Conservation (phyloP, 768 basidiomycete species). For the Peribolospora kevripleyi region DNA sequence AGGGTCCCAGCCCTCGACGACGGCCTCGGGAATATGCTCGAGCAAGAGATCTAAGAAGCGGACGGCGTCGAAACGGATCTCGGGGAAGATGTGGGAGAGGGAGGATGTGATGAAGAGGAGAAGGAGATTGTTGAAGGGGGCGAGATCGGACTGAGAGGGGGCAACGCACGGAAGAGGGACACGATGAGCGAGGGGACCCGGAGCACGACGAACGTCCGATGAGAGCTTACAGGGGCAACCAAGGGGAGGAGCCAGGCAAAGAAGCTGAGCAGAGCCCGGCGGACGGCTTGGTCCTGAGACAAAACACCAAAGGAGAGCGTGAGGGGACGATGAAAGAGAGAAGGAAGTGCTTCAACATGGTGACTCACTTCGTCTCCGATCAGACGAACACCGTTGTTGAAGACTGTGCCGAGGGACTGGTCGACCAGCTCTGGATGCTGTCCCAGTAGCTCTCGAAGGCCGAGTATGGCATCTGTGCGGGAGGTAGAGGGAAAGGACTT, state of each 20-base stretch:
- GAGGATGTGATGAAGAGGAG: slow-evolving; percentile 73
- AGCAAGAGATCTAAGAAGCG: slow-evolving; percentile 53
- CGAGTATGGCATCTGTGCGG: slow-evolving; percentile 40
- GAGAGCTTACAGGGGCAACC: background rate
- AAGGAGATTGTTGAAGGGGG: slow-evolving; percentile 48
- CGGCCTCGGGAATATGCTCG: slow-evolving; percentile 38
- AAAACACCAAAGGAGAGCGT: background rate
- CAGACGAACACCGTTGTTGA: slow-evolving; percentile 26
- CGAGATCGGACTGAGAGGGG: slow-evolving; percentile 21
- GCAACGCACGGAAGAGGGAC: too few species aligned
- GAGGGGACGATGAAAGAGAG: background rate
- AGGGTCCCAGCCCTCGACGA: slow-evolving; percentile 44
- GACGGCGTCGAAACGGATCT: slow-evolving; percentile 73
- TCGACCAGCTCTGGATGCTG: slow-evolving; percentile 32
- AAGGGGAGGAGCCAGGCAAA: slow-evolving; percentile 2
- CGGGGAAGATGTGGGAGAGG: slow-evolving; percentile 83
- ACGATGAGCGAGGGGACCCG: too few species aligned
- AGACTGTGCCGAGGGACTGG: slow-evolving; percentile 10
- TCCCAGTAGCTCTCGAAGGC: slow-evolving; percentile 47
- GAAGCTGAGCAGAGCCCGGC: background rate
- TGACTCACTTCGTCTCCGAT: slow-evolving; percentile 54
- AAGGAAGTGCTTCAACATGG: background rate
- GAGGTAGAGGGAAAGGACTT: background rate
- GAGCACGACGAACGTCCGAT: background rate
- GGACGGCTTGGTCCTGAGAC: slow-evolving; percentile 2